Base-by-base conservation (phyloP, 345 rosid genomes). In the Firmiana major region DNA sequence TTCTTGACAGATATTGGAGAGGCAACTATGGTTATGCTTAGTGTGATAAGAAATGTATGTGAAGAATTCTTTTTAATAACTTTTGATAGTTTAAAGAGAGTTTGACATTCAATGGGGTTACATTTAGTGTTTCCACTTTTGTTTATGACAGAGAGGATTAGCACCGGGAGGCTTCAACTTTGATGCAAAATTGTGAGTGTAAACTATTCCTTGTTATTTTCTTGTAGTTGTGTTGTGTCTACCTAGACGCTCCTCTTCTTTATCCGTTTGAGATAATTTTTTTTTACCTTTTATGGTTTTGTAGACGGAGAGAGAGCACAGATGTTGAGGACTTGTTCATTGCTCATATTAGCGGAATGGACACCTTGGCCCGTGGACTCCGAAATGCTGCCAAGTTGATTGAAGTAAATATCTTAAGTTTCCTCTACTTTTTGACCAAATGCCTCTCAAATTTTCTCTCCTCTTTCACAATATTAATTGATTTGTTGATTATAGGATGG, bases 131-230 rank as follows among this genome's bases (percentile, higher is more conserved):
- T 71, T 68, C 58, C 3, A n/a, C 59, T 42, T 78, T 76, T 80
- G 42, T 66, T 64, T 77, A 43, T 75, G 31, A 60, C 82, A 89
- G 99, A 98, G 93, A 81, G 98, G 99, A 48, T 66, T 96, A 79
- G 92, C 97, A 22, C 98, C 99, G 3, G 99, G 99, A 76, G 99
- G 99, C 40, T 92, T 93, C 90, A 91, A 96, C 86, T 96, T 96
- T 42, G 99, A 96, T 77, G 98, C 99, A 40, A 96, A 96, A 90
- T 78, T 93, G 97, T 96, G 55, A 84, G 92, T 66, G 38, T 71
- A 42, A 77, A 54, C 42, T 40, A 4, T 36, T 36, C 40, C 40
- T 34, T 2, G 16, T n/a, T n/a, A n/a, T 74, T 1, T 62, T 75
- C 6, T 15, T 75, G 38, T 22, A 42, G 57, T 73, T 75, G 17